Base-by-base conservation (phyloP, 805 yeast species). In the Kluyveromyces aestuarii region DNA sequence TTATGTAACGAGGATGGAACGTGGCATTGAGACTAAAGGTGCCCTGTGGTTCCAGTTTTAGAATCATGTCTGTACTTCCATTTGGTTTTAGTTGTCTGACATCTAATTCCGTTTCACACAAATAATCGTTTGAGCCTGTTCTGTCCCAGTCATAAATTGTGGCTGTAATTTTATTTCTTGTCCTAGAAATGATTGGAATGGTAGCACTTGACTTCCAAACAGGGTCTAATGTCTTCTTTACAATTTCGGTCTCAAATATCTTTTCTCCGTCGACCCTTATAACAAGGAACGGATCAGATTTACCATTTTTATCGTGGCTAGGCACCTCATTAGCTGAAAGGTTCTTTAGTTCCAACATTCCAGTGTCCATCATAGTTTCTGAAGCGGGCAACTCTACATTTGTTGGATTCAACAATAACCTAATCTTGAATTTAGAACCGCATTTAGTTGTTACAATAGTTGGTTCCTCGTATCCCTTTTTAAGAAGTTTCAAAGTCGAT, bases 91-190 rank as follows among this genome's bases (percentile, higher is more conserved):
- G 55, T 2, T 71, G 51, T 1, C 77, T 64, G 16, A 82, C 62
- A 55, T 82, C 82, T 36, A 85, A 52, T 1, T 52, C 54, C 8
- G 74, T 76, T 35, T 65, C 56, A 40, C 90, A 90, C 45, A 86
- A 63, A 21, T 73, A 61, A 53, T 80, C 85, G 64, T 82, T 79
- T 46, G 74, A 77, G 53, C 87, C 90, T 21, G 89, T 76, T 61
- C 83, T 73, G 66, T 86, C 93, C 91, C 91, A 86, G 64, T 86
- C 93, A 58, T 68, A 77, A 16, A 82, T 79, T 41, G 74, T 75
- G 21, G 82, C 55, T 35, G 64, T 52, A 27, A 84, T 61, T 16
- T 68, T 57, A 25, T 76, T 69, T 60, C 84, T 75, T 2, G 80
- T 68, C 63, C 87, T 77, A 0, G 93, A 83, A 37, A 77, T 72